These are phyloP conservation scores for Celoporthe dispersa DNA, from an alignment of 2,329 filamentous ascomycete species.

Conservation along the genomic window DNA sequence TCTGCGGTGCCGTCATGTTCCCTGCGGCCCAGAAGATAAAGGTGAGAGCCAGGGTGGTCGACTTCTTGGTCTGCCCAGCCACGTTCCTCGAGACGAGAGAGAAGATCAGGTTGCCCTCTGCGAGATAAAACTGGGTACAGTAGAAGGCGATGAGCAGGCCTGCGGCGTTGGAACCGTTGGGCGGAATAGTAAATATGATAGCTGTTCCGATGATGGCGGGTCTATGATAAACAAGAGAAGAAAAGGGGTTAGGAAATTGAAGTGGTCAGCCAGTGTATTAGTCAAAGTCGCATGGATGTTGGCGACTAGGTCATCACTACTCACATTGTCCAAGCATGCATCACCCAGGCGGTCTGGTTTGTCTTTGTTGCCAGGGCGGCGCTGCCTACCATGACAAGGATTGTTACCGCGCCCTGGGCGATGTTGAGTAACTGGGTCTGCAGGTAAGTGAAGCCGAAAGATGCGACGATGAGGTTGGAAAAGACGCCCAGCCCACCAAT, in stretches of 20 bases:
- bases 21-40: conserved; percentile 48
- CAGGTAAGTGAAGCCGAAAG: conserved; percentile 44
- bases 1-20: conserved; percentile 48
- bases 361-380: conserved; percentile 40
- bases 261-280: too few species aligned
- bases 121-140: conserved; percentile 50
- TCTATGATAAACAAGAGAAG: neutral
- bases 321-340: neutral
- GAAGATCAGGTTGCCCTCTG: conserved; percentile 47
- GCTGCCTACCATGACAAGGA: conserved; percentile 41
- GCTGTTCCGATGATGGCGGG: conserved; percentile 39
- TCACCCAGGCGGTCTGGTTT: conserved; percentile 30
- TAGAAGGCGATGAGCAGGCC: conserved; percentile 47
- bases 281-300: too few species aligned
- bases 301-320: neutral
- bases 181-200: conserved; percentile 43
- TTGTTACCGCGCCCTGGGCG: conserved; percentile 46
- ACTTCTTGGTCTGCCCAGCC: conserved; percentile 50
- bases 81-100: conserved; percentile 47
- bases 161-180: conserved; percentile 37
- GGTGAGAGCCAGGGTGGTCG: conserved; percentile 45
- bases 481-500: conserved; percentile 45
- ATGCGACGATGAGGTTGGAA: conserved; percentile 44
- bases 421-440: conserved; percentile 47
- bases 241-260: too few species aligned